Conservation (phyloP, 371 early-diverging fungal species). For the Entomophthora muscae region DNA sequence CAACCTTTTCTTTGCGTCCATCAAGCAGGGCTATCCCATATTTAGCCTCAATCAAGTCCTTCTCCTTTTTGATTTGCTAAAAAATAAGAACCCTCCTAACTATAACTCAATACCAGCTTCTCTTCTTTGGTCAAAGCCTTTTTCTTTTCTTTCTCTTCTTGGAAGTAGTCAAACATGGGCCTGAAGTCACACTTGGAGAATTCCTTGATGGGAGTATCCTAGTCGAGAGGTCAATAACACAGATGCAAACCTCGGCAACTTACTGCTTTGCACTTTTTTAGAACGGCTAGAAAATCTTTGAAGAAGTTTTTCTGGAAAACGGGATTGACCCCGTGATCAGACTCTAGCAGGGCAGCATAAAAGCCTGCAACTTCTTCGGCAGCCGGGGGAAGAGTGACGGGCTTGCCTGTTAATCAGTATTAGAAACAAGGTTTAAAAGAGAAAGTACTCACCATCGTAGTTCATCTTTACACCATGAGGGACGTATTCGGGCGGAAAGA, state of each 20-base stretch:
- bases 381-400: conserved; percentile 49
- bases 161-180: too few relatives aligned
- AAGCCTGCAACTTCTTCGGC: conserved; percentile 92
- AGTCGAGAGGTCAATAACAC: background rate
- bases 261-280: conserved; percentile 45
- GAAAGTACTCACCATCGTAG: conserved; percentile 49
- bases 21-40: conserved; percentile 67
- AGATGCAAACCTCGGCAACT: conserved; percentile 8
- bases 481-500: conserved; percentile 82
- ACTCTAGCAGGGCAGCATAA: conserved; percentile 75
- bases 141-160: conserved; percentile 59
- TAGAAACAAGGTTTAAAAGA: too few relatives aligned
- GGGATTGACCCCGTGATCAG: conserved; percentile 68
- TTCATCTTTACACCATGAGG: conserved; percentile 79
- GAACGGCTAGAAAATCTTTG: conserved; percentile 51
- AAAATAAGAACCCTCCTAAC: background rate
- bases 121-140: conserved; percentile 81
- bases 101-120: conserved; percentile 32
- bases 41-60: conserved; percentile 43
- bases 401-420: conserved; percentile 21
- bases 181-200: conserved; percentile 82
- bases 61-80: conserved; percentile 46
- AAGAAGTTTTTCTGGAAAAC: conserved; percentile 86
- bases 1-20: conserved; percentile 89
- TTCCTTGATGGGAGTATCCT: conserved; percentile 48